Evolutionary conservation across 2,329 filamentous ascomycete genomes (phyloP).

Genomic region (Metarhizium guizhouense): DNA sequence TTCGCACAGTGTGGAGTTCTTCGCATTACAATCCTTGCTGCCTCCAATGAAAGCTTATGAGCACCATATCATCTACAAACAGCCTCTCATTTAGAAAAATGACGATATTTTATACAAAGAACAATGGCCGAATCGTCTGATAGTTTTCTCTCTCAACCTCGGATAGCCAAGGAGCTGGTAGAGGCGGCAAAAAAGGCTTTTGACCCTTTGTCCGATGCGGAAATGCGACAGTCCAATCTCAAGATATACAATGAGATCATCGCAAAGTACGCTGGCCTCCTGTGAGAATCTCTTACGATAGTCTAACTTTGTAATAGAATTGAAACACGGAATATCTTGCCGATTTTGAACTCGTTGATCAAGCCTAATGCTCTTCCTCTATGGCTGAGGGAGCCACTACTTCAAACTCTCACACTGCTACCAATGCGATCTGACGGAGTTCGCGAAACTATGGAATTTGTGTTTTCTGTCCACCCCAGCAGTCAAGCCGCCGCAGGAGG

Average conservation of each 20-base stretch:
- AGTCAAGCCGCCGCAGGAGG: constrained; percentile 31
- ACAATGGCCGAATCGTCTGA: constrained; percentile 19
- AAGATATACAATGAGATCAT: constrained; percentile 38
- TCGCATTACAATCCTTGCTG: no score
- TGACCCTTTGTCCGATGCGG: constrained; percentile 29
- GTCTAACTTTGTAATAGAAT: constrained; percentile 16
- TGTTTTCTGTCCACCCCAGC: constrained; percentile 59
- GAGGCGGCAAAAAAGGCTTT: constrained; percentile 40
- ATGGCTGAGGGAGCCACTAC: constrained; percentile 51
- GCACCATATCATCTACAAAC: neutral
- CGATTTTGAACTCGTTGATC: constrained; percentile 52
- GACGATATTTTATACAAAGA: neutral
- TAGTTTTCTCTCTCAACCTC: constrained; percentile 14
- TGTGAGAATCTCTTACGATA: neutral
- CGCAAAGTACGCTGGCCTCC: constrained; percentile 30
- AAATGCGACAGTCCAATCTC: constrained; percentile 24
- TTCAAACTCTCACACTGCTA: constrained; percentile 48
- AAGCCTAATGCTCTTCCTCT: constrained; percentile 49
- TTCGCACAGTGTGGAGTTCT: constrained; percentile 1
- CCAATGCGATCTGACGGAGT: constrained; percentile 57
- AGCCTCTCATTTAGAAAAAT: neutral
- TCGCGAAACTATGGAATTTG: constrained; percentile 59
- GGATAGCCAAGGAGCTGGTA: constrained; percentile 25
- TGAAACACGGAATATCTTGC: constrained; percentile 44
- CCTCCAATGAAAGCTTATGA: neutral